A percentile compares a stretch with the other conserved stretches of the same genome.
These are phyloP conservation scores for Didymella pomorum DNA, from an alignment of 2,329 filamentous ascomycete species.

Conservation along the genomic window DNA sequence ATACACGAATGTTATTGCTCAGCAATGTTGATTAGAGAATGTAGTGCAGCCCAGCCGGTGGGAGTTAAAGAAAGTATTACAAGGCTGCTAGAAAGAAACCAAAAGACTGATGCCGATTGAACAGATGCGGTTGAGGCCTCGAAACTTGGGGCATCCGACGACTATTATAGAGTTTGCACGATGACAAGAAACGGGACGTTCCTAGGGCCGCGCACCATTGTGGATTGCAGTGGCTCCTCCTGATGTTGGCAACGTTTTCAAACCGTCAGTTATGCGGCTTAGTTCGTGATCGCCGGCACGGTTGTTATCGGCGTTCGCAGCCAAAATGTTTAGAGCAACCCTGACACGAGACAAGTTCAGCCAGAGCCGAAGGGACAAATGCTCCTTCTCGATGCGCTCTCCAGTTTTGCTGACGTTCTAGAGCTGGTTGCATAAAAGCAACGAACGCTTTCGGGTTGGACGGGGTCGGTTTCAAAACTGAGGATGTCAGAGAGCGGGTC, in stretches of 20 bases:
- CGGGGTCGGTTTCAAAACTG: slow-evolving; percentile 53
- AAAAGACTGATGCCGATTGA: slow-evolving; percentile 51
- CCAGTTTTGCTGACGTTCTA: slow-evolving; percentile 31
- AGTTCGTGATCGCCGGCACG: slow-evolving; percentile 49
- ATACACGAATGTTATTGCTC: slow-evolving; percentile 49
- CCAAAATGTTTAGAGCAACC: slow-evolving; percentile 51
- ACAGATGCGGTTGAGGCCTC: slow-evolving; percentile 50
- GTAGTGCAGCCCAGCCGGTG: slow-evolving; percentile 64
- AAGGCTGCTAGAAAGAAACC: slow-evolving; percentile 51
- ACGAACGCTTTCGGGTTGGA: slow-evolving; percentile 38
- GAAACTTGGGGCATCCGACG: slow-evolving; percentile 48
- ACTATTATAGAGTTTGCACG: slow-evolving; percentile 47
- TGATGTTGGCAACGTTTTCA: slow-evolving; percentile 54
- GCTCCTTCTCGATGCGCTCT: slow-evolving; percentile 41
- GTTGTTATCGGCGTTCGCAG: slow-evolving; percentile 39
- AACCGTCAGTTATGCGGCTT: slow-evolving; percentile 49
- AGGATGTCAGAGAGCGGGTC: slow-evolving; percentile 46
- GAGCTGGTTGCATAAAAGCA: slow-evolving; percentile 40
- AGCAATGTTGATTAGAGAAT: slow-evolving; percentile 59
- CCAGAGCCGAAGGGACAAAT: slow-evolving; percentile 42
- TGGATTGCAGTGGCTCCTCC: slow-evolving; percentile 52
- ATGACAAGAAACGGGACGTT: slow-evolving; percentile 42
- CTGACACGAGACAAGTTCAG: slow-evolving; percentile 49
- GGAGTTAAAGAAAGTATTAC: slow-evolving; percentile 59
- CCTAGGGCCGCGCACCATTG: slow-evolving; percentile 39